phyloP scores from a whole-genome alignment of 1,284 basidiomycete species.

The Melampsora larici-populina region DNA sequence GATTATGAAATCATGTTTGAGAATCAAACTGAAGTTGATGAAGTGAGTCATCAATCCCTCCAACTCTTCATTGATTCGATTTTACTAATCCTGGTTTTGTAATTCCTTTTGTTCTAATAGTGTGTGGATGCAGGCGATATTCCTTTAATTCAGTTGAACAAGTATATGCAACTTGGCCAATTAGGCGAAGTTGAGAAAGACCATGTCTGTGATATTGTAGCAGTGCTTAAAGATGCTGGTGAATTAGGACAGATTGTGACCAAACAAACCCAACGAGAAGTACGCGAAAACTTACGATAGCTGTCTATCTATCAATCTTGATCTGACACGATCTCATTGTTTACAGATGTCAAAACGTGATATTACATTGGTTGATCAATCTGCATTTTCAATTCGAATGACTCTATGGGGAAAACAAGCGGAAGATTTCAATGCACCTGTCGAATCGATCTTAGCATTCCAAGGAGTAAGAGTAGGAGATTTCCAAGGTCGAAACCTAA shows the following conservation, averaged over 20 bases:
- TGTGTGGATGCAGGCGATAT: constrained; percentile 72
- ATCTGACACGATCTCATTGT: background rate
- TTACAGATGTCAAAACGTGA: constrained; percentile 78
- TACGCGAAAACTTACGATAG: constrained; percentile 52
- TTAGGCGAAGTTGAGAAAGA: constrained; percentile 71
- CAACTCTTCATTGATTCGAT: constrained; percentile 21
- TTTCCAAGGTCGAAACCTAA: constrained; percentile 83
- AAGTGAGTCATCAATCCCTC: constrained; percentile 51
- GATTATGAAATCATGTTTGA: constrained; percentile 95
- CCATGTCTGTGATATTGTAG: constrained; percentile 76
- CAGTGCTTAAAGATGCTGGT: constrained; percentile 73
- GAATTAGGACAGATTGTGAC: constrained; percentile 68
- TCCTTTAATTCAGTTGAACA: constrained; percentile 73
- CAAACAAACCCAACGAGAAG: constrained; percentile 68
- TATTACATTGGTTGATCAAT: constrained; percentile 79
- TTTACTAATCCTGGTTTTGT: background rate
- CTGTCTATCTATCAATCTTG: background rate
- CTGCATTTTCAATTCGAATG: constrained; percentile 73
- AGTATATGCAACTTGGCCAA: constrained; percentile 68
- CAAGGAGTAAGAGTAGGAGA: constrained; percentile 94
- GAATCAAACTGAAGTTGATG: constrained; percentile 71
- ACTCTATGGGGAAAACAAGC: constrained; percentile 97
- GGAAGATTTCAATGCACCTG: constrained; percentile 66
- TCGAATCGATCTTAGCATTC: constrained; percentile 76
- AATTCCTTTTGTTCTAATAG: constrained; percentile 46